Base-by-base conservation (phyloP, 2,329 filamentous ascomycete species). In the Bipolaris oryzae region DNA sequence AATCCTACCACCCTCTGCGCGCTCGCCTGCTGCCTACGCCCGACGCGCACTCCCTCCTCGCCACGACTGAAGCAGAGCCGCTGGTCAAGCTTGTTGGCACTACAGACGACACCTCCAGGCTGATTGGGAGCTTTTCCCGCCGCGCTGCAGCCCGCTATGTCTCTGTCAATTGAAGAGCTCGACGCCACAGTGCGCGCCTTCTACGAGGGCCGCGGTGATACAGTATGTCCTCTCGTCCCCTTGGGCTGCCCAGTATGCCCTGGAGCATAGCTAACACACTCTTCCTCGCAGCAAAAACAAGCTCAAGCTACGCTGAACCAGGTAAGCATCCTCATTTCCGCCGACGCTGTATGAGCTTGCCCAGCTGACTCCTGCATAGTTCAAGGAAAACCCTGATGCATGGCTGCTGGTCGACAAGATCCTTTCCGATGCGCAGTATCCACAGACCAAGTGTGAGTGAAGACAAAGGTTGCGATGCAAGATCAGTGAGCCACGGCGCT, bases 351-450 rank as follows among this genome's bases (percentile, higher is more conserved):
- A 50, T 46, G 9, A 21, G 42, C 41, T n/a, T 21, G 37, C 21
- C 25, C 50, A 57, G 58, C 67, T 71, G 44, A 71, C 61, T 42
- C 50, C 45, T 21, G 47, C 66, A 61, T 73, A 98, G 91, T 99
- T 99, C 85, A 98, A 98, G 79, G 95, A 98, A 82, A 96, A 98
- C 74, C 93, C 94, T 56, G 95, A 99, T 81, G 89, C 95, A 58
- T 99, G 95, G 95, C 86, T 98, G 66, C 87, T 97, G 76, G 95
- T 98, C 71, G 95, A 97, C 77, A 93, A 96, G 81, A 96, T 99
- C 73, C 86, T 99, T 61, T 89, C 94, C 78, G 90, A 96, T 77
- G 91, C 95, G 63, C 89, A 89, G 76, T 96, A 97, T 76, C 88
- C 92, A 52, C 92, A 98, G 79, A 99, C 95, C 60, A 99, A 99